Conservation (phyloP, 75 land plant species). For the Picea glauca region DNA sequence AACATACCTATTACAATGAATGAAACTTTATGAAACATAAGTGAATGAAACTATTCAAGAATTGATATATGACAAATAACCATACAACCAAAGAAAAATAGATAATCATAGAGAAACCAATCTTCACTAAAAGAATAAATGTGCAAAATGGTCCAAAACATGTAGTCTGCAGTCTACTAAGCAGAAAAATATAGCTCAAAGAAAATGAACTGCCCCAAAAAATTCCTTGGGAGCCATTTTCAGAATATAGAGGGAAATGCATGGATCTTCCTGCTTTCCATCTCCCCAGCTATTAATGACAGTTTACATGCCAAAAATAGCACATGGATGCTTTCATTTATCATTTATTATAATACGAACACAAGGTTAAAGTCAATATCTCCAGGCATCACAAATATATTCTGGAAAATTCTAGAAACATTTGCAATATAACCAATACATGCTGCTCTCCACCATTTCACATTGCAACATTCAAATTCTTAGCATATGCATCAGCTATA, state of each 20-base stretch:
- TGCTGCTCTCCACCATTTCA: neutral
- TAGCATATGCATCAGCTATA: neutral
- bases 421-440: slow-evolving; percentile 5
- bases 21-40: neutral
- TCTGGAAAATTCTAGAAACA: neutral
- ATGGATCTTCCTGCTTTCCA: neutral
- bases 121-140: neutral
- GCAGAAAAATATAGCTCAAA: neutral
- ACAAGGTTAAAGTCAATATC: neutral
- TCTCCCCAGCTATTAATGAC: neutral
- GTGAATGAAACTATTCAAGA: neutral
- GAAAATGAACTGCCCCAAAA: neutral
- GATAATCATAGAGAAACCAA: neutral
- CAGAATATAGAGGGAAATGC: neutral
- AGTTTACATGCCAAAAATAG: neutral
- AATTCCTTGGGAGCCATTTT: neutral
- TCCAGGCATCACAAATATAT: neutral
- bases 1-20: neutral
- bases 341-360: neutral
- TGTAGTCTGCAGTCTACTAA: neutral
- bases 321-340: neutral
- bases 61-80: neutral
- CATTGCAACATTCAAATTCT: neutral
- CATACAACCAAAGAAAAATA: neutral
- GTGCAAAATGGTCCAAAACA: neutral